Evolutionary conservation across 257 asterid genomes (phyloP), one percentile per base, ranked within the genome.

Genomic region (Rubia yunnanensis): DNA sequence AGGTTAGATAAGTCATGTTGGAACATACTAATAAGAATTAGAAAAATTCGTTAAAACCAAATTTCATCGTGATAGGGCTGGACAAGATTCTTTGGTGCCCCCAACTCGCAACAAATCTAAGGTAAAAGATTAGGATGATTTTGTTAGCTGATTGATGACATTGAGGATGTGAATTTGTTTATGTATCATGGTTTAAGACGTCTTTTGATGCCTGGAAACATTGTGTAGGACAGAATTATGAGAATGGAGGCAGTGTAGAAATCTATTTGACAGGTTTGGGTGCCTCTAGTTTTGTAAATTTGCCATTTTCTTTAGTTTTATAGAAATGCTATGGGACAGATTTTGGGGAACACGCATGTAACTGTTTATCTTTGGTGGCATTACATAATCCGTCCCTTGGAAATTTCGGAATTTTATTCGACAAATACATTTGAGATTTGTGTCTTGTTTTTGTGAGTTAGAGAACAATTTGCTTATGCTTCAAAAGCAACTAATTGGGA

Each of bases 11-110:
- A n/a, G n/a, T n/a, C n/a, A n/a, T n/a, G n/a, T n/a, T n/a, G n/a
- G n/a, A n/a, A n/a, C n/a, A n/a, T n/a, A n/a, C n/a, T n/a, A n/a
- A n/a, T n/a, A n/a, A n/a, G n/a, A n/a, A n/a, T n/a, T n/a, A n/a
- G n/a, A n/a, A n/a, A n/a, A n/a, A n/a, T n/a, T n/a, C n/a, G n/a
- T n/a, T n/a, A n/a, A n/a, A n/a, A n/a, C n/a, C n/a, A n/a, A n/a
- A n/a, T n/a, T n/a, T n/a, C n/a, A n/a, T n/a, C n/a, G n/a, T n/a
- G n/a, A n/a, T n/a, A n/a, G n/a, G n/a, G 24, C 83, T 58, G 74
- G 66, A 65, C 34, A 64, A 77, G 81, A 79, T 77, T 75, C 81
- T 60, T 27, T 65, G 59, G 68, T 46, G 58, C 71, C 77, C 72
- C 54, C 36, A 77, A 74, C 71, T 61, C 53, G 78, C 15, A 67